Evolutionary conservation across 2,329 filamentous ascomycete genomes (phyloP), one percentile per base, ranked within the genome.

Genomic region (Trichoderma arundinaceum): DNA sequence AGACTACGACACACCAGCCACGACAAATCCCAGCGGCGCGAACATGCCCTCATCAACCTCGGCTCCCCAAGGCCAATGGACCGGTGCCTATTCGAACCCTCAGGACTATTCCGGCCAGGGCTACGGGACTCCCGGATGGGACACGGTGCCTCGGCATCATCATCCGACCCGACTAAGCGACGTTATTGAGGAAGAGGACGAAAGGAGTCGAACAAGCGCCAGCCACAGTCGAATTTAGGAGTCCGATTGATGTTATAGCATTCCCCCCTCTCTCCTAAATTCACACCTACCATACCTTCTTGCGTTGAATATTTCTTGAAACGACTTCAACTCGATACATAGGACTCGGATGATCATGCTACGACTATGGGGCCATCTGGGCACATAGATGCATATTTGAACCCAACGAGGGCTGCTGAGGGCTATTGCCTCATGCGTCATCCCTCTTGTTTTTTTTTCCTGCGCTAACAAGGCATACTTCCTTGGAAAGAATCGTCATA

Each of bases 111-210:
- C 84, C 5, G 90, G 89, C 51, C 80, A 86, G 51, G 88, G 85
- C 22, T 92, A 89, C 77, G 88, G 83, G 7, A 85, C 86, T 1
- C 84, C 88, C 2, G 89, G 86, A 15, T 96, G 92, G 92, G 91
- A 95, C 69, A 80, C 81, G n/a, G 81, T 92, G 68, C 89, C 90
- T 28, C 85, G 88, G 64, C 93, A 96, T 77, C 92, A 95, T 71
- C 92, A 97, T 77, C 93, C 93, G 0, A 96, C 93, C 8, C 83
- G 94, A 65, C 81, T 97, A 68, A 96, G 92, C 76, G 93, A 96
- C 77, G 93, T 97, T 33, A 84, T 95, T 35, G 90, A 93, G 74
- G 92, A 92, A 74, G 90, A 96, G 69, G 92, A 95, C 70, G 92
- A 96, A 77, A 84, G 88, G 58, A 92, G 90, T 74, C 86, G 90